These are phyloP conservation scores for Phytophthora tubulina DNA, from an alignment of 352 stramenopile species.

Conservation along the genomic window DNA sequence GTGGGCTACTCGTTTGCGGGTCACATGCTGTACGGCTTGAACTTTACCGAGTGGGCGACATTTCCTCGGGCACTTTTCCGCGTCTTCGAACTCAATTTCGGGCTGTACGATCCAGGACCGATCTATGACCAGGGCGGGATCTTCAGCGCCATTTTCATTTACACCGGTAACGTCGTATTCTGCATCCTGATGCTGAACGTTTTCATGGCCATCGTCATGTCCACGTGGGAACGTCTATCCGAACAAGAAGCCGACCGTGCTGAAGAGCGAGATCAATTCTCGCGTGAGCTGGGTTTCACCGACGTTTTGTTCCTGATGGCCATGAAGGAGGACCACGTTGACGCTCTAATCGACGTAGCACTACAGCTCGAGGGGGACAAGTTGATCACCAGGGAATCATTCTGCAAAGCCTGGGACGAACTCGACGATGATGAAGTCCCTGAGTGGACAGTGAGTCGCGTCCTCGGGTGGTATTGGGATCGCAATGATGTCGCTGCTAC, in stretches of 20 bases:
- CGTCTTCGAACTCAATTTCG: slow-evolving; percentile 82
- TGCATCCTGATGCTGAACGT: slow-evolving; percentile 85
- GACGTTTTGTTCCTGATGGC: slow-evolving; percentile 64
- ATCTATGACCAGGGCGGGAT: slow-evolving; percentile 75
- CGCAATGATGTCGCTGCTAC: slow-evolving; percentile 16
- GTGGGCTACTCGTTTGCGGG: slow-evolving; percentile 77
- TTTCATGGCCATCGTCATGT: slow-evolving; percentile 86
- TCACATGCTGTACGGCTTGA: slow-evolving; percentile 77
- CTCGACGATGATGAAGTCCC: slow-evolving; percentile 52
- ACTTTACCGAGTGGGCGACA: slow-evolving; percentile 70
- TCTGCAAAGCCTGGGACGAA: slow-evolving; percentile 57
- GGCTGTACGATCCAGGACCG: slow-evolving; percentile 69
- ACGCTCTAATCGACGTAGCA: slow-evolving; percentile 64
- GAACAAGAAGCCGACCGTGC: slow-evolving; percentile 65
- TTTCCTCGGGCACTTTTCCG: slow-evolving; percentile 69
- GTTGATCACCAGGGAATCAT: slow-evolving; percentile 45
- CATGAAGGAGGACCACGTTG: slow-evolving; percentile 70
- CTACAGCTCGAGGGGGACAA: slow-evolving; percentile 55
- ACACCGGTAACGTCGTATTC: slow-evolving; percentile 73
- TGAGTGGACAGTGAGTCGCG: slow-evolving; percentile 46
- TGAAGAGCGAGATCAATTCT: slow-evolving; percentile 57
- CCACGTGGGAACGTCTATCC: slow-evolving; percentile 66
- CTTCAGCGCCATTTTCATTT: slow-evolving; percentile 77
- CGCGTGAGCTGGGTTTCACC: slow-evolving; percentile 43
- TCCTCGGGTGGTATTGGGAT: slow-evolving; percentile 77